These are phyloP conservation scores for Macrotyloma uniflorum DNA, from an alignment of 306 rosid genomes.

Conservation along the genomic window DNA sequence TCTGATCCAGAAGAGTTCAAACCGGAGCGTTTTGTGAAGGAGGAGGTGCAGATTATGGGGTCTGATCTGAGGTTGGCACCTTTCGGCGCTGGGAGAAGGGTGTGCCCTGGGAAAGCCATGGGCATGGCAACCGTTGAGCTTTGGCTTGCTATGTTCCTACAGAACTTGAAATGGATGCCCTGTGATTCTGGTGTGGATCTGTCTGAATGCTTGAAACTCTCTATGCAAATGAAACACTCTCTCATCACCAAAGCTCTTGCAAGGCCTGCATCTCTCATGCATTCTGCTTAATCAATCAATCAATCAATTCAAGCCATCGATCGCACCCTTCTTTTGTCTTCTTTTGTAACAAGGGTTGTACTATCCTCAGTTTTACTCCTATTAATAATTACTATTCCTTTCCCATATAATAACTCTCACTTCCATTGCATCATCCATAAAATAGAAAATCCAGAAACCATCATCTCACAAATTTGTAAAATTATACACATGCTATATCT, in stretches of 20 bases:
- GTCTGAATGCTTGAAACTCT: constrained; percentile 69
- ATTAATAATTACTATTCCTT: too few relatives aligned
- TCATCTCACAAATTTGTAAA: too few relatives aligned
- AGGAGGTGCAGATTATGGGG: constrained; percentile 57
- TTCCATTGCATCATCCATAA: too few relatives aligned
- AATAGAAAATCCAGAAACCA: too few relatives aligned
- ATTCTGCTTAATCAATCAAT: background rate
- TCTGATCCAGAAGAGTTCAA: constrained; percentile 48
- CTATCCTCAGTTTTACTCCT: background rate
- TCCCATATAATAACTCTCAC: background rate
- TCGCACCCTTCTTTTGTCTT: too few relatives aligned
- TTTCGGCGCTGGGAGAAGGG: constrained; percentile 79
- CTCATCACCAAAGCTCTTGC: constrained; percentile 48
- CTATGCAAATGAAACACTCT: constrained; percentile 66
- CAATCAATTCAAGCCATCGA: too few relatives aligned
- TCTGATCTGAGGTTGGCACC: constrained; percentile 83
- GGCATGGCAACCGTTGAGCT: constrained; percentile 75
- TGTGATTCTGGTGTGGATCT: constrained; percentile 50
- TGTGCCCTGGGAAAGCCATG: constrained; percentile 83
- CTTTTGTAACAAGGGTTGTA: background rate
- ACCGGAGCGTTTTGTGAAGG: constrained; percentile 64
- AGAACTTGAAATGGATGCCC: constrained; percentile 59
- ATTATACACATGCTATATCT: too few relatives aligned
- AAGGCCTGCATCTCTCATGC: background rate
- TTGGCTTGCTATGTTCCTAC: constrained; percentile 72